A percentile compares a stretch with the other conserved stretches of the same genome.
Evolutionary conservation across 768 basidiomycete genomes (phyloP).

Genomic region (Mycena leptocephala): DNA sequence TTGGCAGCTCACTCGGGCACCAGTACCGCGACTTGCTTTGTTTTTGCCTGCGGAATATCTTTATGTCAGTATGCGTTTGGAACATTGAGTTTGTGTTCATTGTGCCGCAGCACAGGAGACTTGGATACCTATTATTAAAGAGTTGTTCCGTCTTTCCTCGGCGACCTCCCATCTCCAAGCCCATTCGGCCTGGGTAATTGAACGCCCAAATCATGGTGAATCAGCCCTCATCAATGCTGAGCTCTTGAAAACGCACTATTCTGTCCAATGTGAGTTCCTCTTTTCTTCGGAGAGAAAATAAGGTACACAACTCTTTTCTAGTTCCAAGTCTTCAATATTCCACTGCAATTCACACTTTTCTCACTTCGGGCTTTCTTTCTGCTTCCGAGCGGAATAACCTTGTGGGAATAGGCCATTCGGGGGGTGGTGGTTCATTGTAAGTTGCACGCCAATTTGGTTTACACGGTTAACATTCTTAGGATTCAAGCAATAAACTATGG

Average conservation of each 20-base stretch:
- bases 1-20: not conserved
- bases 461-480: too few relatives aligned
- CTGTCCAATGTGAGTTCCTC: conserved; percentile 11
- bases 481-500: conserved; percentile 24
- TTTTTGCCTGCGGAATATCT: conserved; percentile 19
- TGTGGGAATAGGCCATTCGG: conserved; percentile 34
- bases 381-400: conserved; percentile 24
- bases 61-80: not conserved
- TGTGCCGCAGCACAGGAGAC: conserved; percentile 16
- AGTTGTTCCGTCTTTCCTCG: conserved; percentile 16
- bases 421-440: conserved; percentile 32
- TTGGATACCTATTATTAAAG: conserved; percentile 24
- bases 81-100: not conserved
- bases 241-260: conserved; percentile 22
- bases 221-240: conserved; percentile 18
- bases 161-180: not conserved
- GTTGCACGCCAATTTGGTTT: not conserved
- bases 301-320: not conserved
- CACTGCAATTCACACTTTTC: conserved; percentile 31
- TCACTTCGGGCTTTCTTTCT: conserved; percentile 29
- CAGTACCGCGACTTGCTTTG: not conserved
- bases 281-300: not conserved
- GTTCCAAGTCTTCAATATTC: conserved; percentile 30
- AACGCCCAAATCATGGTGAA: conserved; percentile 27
- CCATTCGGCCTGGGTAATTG: conserved; percentile 21